Evolutionary conservation across 257 asterid genomes (phyloP), one percentile per base, ranked within the genome.

Genomic region (Solanum infundibuliforme): DNA sequence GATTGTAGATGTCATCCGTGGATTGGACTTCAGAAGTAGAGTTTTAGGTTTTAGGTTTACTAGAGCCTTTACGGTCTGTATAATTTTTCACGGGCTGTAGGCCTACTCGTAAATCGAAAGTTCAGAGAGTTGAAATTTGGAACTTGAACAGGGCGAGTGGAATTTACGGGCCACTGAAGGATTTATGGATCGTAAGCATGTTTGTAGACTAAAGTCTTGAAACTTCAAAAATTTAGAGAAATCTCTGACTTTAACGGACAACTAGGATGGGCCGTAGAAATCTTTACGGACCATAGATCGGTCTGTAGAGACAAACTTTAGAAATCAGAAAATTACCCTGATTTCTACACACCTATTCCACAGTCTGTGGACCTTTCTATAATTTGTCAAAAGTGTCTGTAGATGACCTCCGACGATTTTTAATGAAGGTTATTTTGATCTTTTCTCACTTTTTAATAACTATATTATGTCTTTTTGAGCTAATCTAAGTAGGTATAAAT

Each of bases 361-460:
- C 62, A 2, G 9, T 18, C 23, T 0, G 62, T 52, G 62, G 60
- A 52, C 8, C 21, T 52, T 52, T 52, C 4, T 52, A 52, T 8
- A 3, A 0, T 52, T 1, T 0, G 0, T 48, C 3, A 16, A 52
- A 52, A 16, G 9, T 52, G 23, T 16, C 8, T 2, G 4, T 16
- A 52, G 23, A 16, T 52, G 62, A 52, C 23, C 9, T 52, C 23
- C 23, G 0, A 16, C 23, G 0, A 16, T 52, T 52, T 52, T 52
- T 52, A 52, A 52, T 52, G 62, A 52, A 1, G 23, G 4, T 52
- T 52, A 52, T 52, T 52, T 52, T 52, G 62, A 5, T 16, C 4
- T 52, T 52, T 52, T 18, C 23, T 16, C 4, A 52, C 62, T 16
- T 52, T 18, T 52, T 52, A 16, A 52, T 6, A 52, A 16, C 9